Evolutionary conservation across 2,329 filamentous ascomycete genomes (phyloP).

Genomic region (Pseudogymnoascus sp.): DNA sequence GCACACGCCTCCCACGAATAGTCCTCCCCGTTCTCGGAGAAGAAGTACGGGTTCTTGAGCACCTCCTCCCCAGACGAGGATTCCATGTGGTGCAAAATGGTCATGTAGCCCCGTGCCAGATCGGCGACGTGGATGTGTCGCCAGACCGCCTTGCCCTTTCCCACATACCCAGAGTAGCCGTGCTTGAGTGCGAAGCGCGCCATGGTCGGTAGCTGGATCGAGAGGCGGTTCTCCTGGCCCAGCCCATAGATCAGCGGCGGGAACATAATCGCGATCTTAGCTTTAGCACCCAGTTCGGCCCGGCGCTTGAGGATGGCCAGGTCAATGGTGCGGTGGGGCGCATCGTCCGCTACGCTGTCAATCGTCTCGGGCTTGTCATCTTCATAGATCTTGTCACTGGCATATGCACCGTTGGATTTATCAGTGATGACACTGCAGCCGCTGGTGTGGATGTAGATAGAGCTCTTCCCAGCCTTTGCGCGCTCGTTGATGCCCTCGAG

Average conservation of each 20-base stretch:
- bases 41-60: conserved; percentile 43
- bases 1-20: conserved; percentile 39
- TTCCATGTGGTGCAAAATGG: conserved; percentile 42
- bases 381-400: conserved; percentile 37
- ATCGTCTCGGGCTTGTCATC: conserved; percentile 37
- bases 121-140: conserved; percentile 43
- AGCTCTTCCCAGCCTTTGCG: conserved; percentile 32
- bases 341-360: conserved; percentile 36
- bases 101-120: conserved; percentile 40
- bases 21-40: conserved; percentile 41
- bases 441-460: conserved; percentile 45
- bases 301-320: conserved; percentile 37
- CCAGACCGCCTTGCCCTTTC: conserved; percentile 38
- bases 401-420: conserved; percentile 30
- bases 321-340: conserved; percentile 42
- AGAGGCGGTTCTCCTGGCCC: conserved; percentile 36
- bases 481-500: conserved; percentile 38
- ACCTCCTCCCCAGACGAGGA: conserved; percentile 26
- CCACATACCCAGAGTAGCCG: conserved; percentile 35
- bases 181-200: conserved; percentile 37
- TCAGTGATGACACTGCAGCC: conserved; percentile 40
- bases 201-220: conserved; percentile 43
- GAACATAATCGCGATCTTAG: conserved; percentile 43
- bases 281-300: conserved; percentile 34
- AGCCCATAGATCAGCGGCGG: conserved; percentile 44